Evolutionary conservation across 2,329 filamentous ascomycete species (phyloP).

Genomic region (Colletotrichum sidae): DNA sequence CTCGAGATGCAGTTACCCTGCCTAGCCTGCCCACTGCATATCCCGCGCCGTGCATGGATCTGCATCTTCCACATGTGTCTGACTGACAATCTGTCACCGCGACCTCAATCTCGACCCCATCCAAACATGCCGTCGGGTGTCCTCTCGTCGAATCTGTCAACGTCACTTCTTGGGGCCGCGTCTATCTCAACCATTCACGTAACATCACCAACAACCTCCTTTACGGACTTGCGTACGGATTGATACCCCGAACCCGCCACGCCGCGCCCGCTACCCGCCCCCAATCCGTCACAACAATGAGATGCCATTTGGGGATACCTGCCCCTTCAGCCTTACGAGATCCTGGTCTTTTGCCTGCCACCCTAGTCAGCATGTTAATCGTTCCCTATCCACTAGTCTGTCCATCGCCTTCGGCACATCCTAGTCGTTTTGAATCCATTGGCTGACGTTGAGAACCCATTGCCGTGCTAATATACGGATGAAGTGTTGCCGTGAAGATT

Average conservation of each 20-base stretch:
- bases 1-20: slow-evolving; percentile 16
- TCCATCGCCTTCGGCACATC: slow-evolving; percentile 1
- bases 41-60: slow-evolving; percentile 32
- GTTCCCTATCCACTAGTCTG: slow-evolving; percentile 28
- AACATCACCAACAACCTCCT: slow-evolving; percentile 16
- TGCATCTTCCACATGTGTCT: slow-evolving; percentile 29
- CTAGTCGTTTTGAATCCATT: slow-evolving; percentile 30
- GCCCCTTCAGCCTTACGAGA: slow-evolving; percentile 38
- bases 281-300: slow-evolving; percentile 1
- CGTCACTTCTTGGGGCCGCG: slow-evolving; percentile 30
- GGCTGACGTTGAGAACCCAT: slow-evolving; percentile 18
- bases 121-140: slow-evolving; percentile 1
- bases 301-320: slow-evolving; percentile 26
- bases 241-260: background rate
- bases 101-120: slow-evolving; percentile 7
- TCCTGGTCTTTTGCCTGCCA: slow-evolving; percentile 20
- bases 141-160: slow-evolving; percentile 11
- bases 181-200: slow-evolving; percentile 23
- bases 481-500: slow-evolving; percentile 12
- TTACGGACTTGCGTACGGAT: slow-evolving; percentile 10
- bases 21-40: background rate
- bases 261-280: slow-evolving; percentile 18
- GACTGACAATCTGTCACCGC: background rate
- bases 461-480: slow-evolving; percentile 16
- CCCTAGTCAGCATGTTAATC: slow-evolving; percentile 35